A percentile compares a stretch with the other conserved stretches of the same genome.
Evolutionary conservation across 2,329 filamentous ascomycete species (phyloP).

Genomic region (Neofusicoccum parvum): DNA sequence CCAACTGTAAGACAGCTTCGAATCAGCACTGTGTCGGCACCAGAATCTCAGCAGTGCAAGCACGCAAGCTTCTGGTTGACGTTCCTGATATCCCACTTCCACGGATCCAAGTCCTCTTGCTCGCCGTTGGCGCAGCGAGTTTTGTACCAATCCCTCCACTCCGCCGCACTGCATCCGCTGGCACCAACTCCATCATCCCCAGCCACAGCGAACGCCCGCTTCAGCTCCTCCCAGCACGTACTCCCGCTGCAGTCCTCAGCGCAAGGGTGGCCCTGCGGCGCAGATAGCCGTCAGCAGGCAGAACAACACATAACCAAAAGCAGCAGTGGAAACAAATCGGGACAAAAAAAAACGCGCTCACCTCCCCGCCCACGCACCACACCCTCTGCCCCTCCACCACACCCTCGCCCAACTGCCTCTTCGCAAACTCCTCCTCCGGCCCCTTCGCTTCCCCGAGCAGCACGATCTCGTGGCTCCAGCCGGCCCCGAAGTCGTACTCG

Average conservation of each 20-base stretch:
- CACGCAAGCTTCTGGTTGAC: not conserved
- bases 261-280: not conserved
- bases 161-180: not conserved
- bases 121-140: not conserved
- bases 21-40: too few relatives aligned
- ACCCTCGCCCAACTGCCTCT: not conserved
- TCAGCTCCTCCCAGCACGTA: not conserved
- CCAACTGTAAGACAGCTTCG: too few relatives aligned
- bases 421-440: not conserved
- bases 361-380: not conserved
- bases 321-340: too few relatives aligned
- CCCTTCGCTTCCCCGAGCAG: not conserved
- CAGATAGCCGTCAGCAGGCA: not conserved
- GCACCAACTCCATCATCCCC: not conserved
- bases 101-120: not conserved
- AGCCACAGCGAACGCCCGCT: not conserved
- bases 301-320: too few relatives aligned
- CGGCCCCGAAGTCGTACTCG: not conserved
- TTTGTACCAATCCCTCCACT: not conserved
- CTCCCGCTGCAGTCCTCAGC: not conserved
- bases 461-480: not conserved
- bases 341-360: not conserved
- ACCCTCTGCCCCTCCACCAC: not conserved
- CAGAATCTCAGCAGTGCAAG: slow-evolving; percentile 15
- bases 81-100: not conserved